phyloP scores from a whole-genome alignment of 2,329 filamentous ascomycete genomes.

The Mycosphaerella sp. region DNA sequence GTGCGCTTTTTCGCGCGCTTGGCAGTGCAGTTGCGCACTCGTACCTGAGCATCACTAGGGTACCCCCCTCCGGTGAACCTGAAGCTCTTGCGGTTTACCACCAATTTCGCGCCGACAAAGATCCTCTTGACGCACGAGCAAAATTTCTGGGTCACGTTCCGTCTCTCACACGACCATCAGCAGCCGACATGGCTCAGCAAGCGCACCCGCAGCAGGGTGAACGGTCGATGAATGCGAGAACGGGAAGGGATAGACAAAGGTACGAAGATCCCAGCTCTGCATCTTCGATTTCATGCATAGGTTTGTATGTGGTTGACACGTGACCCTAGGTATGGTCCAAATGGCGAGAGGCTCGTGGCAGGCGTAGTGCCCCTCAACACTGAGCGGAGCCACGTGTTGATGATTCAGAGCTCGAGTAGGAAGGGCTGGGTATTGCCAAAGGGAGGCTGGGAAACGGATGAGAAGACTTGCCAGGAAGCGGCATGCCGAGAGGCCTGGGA shows the following conservation, averaged over 20 bases:
- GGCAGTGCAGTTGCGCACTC: constrained; percentile 4
- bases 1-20: constrained; percentile 13
- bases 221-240: constrained; percentile 58
- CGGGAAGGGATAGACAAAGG: constrained; percentile 71
- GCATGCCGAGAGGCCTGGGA: constrained; percentile 91
- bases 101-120: too few relatives aligned
- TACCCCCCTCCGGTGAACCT: too few relatives aligned
- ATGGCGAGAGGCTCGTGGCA: constrained; percentile 90
- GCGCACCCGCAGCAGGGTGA: constrained; percentile 28
- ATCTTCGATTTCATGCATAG: neutral
- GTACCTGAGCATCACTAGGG: neutral
- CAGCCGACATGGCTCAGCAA: constrained; percentile 37
- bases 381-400: constrained; percentile 80
- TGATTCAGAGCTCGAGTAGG: constrained; percentile 87
- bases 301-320: constrained; percentile 17
- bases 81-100: neutral
- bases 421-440: constrained; percentile 97
- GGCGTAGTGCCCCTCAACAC: constrained; percentile 84
- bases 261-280: constrained; percentile 9
- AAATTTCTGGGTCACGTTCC: too few relatives aligned
- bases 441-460: constrained; percentile 95
- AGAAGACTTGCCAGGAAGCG: constrained; percentile 78
- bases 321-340: constrained; percentile 69
- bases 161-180: neutral
- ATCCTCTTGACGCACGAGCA: too few relatives aligned